These are phyloP conservation scores for Mycosphaerella sp. DNA, from an alignment of 2,329 filamentous ascomycete genomes.

Conservation along the genomic window DNA sequence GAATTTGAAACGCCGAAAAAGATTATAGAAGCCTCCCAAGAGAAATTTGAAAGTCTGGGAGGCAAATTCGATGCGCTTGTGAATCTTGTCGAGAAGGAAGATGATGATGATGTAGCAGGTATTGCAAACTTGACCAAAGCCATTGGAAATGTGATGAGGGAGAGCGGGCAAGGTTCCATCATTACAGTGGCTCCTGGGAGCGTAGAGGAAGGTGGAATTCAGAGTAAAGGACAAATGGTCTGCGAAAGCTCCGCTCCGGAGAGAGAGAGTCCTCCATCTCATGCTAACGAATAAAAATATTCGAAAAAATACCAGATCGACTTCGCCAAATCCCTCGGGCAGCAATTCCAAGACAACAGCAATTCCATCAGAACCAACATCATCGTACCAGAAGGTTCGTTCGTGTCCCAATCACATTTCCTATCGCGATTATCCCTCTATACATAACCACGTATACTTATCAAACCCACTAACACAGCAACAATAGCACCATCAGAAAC, in stretches of 20 bases:
- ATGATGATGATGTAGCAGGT: neutral
- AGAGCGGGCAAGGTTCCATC: slow-evolving; percentile 15
- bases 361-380: slow-evolving; percentile 10
- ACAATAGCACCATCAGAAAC: neutral
- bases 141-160: slow-evolving; percentile 11
- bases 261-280: no score
- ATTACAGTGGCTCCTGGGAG: slow-evolving; percentile 8
- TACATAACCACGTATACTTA: no score
- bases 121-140: slow-evolving; percentile 4
- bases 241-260: no score
- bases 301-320: neutral
- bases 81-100: slow-evolving; percentile 8
- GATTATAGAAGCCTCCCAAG: slow-evolving; percentile 12
- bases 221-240: neutral
- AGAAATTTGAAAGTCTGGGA: slow-evolving; percentile 16
- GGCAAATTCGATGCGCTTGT: slow-evolving; percentile 19
- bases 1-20: slow-evolving; percentile 5
- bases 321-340: neutral
- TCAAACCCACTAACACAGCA: neutral
- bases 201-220: neutral
- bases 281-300: neutral
- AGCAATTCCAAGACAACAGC: neutral
- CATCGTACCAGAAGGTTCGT: slow-evolving; percentile 8
- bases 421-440: no score
- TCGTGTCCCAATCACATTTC: no score